Percentiles rank a stretch among this genome's conserved stretches.
Evolutionary conservation across 805 yeast species (phyloP).

Genomic region (Ogataea siamensis): DNA sequence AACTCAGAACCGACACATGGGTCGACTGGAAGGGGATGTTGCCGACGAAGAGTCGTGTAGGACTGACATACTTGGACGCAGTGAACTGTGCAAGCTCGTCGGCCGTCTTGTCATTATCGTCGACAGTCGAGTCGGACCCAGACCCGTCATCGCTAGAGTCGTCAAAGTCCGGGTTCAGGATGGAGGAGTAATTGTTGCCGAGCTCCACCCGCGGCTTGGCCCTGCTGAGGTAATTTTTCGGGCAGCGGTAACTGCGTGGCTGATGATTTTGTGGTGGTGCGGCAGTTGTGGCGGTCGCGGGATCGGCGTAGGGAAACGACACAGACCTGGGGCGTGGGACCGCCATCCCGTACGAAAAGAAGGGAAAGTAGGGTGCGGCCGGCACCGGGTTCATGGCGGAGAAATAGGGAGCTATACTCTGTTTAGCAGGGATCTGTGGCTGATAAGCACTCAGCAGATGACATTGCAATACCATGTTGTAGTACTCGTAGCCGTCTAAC

Average conservation of each 20-base stretch:
- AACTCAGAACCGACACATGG: slow-evolving; percentile 16
- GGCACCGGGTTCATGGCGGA: slow-evolving; percentile 5
- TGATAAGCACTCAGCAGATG: slow-evolving; percentile 13
- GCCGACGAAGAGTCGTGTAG: slow-evolving; percentile 50
- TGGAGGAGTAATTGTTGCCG: slow-evolving; percentile 30
- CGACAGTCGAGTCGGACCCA: slow-evolving; percentile 12
- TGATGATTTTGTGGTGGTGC: slow-evolving; percentile 8
- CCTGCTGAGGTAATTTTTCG: slow-evolving; percentile 4
- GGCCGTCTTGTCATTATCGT: slow-evolving; percentile 25
- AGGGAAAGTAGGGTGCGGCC: slow-evolving; percentile 12
- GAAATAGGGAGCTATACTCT: slow-evolving; percentile 6
- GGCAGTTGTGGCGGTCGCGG: slow-evolving; percentile 4
- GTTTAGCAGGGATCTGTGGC: slow-evolving; percentile 5
- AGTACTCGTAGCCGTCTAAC: slow-evolving; percentile 23
- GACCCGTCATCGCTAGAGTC: slow-evolving; percentile 8
- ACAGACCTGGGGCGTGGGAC: slow-evolving; percentile 8
- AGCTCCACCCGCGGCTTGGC: slow-evolving; percentile 15
- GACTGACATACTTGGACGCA: slow-evolving; percentile 37
- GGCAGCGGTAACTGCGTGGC: slow-evolving; percentile 9
- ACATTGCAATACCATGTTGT: slow-evolving; percentile 19
- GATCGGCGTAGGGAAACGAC: slow-evolving; percentile 9
- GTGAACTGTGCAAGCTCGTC: slow-evolving; percentile 26
- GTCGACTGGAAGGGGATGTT: slow-evolving; percentile 48
- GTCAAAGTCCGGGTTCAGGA: slow-evolving; percentile 25
- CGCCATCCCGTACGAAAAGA: slow-evolving; percentile 11